Evolutionary conservation across 2,329 filamentous ascomycete genomes (phyloP), one percentile per base, ranked within the genome.

Genomic region (Pseudopyrenochaeta lycopersici): DNA sequence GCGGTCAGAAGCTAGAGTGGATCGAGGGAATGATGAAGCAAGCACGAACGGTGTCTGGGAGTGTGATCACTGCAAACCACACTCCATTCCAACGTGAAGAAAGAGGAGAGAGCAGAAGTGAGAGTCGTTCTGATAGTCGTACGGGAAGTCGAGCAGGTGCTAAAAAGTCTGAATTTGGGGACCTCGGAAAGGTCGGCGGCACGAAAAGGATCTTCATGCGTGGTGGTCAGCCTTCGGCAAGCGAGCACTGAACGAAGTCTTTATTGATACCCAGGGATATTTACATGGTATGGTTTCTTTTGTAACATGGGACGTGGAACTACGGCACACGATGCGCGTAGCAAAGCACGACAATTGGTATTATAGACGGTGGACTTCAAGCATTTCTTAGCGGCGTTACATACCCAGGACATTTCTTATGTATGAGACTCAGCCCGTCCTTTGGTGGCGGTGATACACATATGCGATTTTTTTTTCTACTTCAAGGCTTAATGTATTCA

Each of bases 1-100:
- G 87, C 50, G 86, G 88, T 49, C 88, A 92, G 75, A 91, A 89
- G 68, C 82, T 86, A 52, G 87, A 88, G 33, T 95, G 91, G 91
- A 89, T 95, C 9, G 89, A 93, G 73, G 90, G 87, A 57, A 89
- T 95, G 79, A 89, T 92, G 77, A 89, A 91, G 68, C 89, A 91
- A 70, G 91, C 92, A 35, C 85, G 89, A 54, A 82, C 87, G 41
- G 89, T 87, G 67, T 90, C 88, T 67, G 84, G 84, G 50, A 87
- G 87, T 71, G 53, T 69, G 35, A 49, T 63, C 14, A 49, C 54
- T 18, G 46, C 60, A 14, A 62, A 54, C 23, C 60, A 59, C n/a
- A 58, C 54, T 5, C 53, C 60, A 6, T 62, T 62, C 12, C 45
- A 56, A 14, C 56, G 56, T 3, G 55, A 62, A 1, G 67, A 68